Evolutionary conservation across 257 asterid species (phyloP), one percentile per base, ranked within the genome.

Genomic region (Mentha longifolia): DNA sequence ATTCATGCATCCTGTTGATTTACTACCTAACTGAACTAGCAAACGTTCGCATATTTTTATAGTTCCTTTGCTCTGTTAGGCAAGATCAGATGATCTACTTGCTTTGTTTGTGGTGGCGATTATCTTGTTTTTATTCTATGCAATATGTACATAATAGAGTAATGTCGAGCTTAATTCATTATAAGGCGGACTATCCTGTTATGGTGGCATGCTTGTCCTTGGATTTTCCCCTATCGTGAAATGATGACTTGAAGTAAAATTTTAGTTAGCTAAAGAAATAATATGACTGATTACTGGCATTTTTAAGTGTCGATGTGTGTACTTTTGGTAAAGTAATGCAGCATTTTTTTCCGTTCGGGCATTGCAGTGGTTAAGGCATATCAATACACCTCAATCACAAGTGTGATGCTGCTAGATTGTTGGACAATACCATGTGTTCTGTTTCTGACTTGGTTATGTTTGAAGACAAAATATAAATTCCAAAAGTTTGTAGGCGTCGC

Each of bases 371-470:
- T 94, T 49, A 94, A 94, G 88, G 87, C 99, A 19, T 94, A 94
- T 74, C 99, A 94, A 79, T 94, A 94, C 78, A 94, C 99, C 10
- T 91, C 99, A 52, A 68, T 94, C 68, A 94, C 99, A 57, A 94
- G 99, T 20, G 93, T 94, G 64, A 94, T 91, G 99, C 87, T 94
- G 67, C 88, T 94, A 71, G 97, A 94, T 82, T 94, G 99, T 74
- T 94, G 99, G 97, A 70, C 99, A 35, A 94, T 91, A 79, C 99
- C 99, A 3, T 91, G 97, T 56, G 99, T 91, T 77, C 73, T 94
- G 25, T 67, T 94, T 43, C 82, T 94, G 68, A 94, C 99, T 22
- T 85, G 98, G 98, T 80, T 87, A 45, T 87, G 88, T 74, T 65
- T 92, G 88, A 90, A 88, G 91, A 92, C 97, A 15, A 87, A 82